Evolutionary conservation across 208 protist genomes (phyloP).

Genomic region (Leishmania gerbilli): DNA sequence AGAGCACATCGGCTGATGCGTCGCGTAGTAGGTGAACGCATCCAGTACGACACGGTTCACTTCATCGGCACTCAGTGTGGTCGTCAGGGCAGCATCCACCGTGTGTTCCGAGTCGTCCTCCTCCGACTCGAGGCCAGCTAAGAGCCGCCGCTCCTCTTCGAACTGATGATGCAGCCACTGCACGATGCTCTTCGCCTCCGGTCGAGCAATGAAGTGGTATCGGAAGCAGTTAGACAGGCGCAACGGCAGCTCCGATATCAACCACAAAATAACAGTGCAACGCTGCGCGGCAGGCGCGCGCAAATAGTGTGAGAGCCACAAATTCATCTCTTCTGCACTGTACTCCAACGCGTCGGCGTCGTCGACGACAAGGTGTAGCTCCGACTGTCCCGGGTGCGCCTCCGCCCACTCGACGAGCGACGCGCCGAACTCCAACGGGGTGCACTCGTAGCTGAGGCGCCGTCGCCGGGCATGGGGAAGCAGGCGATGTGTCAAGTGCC

Average conservation of each 20-base stretch:
- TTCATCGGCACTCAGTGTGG: slow-evolving; percentile 11
- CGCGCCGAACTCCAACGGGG: slow-evolving; percentile 54
- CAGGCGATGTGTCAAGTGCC: slow-evolving; percentile 24
- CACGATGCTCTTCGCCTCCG: slow-evolving; percentile 35
- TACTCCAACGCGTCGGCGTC: slow-evolving; percentile 73
- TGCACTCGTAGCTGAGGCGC: slow-evolving; percentile 45
- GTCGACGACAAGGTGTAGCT: slow-evolving; percentile 86
- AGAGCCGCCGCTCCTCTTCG: slow-evolving; percentile 8
- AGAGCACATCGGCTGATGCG: slow-evolving; percentile 73
- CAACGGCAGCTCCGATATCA: slow-evolving; percentile 70
- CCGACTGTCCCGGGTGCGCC: slow-evolving; percentile 44
- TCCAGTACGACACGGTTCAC: slow-evolving; percentile 25
- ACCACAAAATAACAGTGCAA: slow-evolving; percentile 60
- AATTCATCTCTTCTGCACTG: slow-evolving; percentile 38
- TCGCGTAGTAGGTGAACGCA: slow-evolving; percentile 67
- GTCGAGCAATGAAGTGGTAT: slow-evolving; percentile 68
- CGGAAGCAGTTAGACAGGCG: slow-evolving; percentile 76
- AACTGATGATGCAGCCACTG: slow-evolving; percentile 51
- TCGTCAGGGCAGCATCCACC: neutral
- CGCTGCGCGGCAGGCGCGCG: slow-evolving; percentile 8
- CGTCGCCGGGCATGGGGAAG: slow-evolving; percentile 25
- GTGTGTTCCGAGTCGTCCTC: neutral
- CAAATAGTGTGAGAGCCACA: slow-evolving; percentile 63
- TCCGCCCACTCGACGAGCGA: slow-evolving; percentile 58
- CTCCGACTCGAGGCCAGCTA: neutral